These are phyloP conservation scores for Lichtheimia hyalospora DNA, from an alignment of 371 early-diverging fungal species.

Conservation along the genomic window DNA sequence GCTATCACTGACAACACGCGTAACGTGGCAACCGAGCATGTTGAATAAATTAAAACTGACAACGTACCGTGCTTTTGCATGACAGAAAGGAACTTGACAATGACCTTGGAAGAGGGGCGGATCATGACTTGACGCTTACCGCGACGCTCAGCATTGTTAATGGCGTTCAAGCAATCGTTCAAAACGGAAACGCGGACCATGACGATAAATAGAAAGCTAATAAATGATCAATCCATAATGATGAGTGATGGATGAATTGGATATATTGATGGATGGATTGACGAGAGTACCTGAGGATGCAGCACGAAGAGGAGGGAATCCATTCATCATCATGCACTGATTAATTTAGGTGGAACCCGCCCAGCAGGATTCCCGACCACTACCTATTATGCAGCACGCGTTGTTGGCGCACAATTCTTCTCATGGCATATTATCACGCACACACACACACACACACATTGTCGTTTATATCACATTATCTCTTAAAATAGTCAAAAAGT, in stretches of 20 bases:
- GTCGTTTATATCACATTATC: too few species aligned
- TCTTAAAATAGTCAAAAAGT: too few species aligned
- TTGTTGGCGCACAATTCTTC: too few species aligned
- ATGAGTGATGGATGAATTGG: background rate
- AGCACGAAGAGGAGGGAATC: background rate
- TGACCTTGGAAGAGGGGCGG: conserved; percentile 94
- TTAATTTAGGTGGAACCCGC: too few species aligned
- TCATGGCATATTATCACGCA: too few species aligned
- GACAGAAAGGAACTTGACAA: conserved; percentile 95
- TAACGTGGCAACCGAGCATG: background rate
- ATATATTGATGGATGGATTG: background rate
- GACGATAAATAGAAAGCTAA: background rate
- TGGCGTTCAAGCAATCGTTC: conserved; percentile 95
- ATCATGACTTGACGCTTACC: conserved; percentile 97
- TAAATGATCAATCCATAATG: background rate
- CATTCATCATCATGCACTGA: background rate
- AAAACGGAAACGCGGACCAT: conserved; percentile 36
- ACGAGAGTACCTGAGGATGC: background rate
- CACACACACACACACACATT: too few species aligned
- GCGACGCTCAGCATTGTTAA: conserved; percentile 75
- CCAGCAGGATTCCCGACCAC: too few species aligned
- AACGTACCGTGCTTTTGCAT: conserved; percentile 96
- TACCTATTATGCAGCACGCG: too few species aligned
- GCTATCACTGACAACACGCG: background rate
- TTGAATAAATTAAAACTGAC: background rate